A percentile compares a stretch with the other conserved stretches of the same genome.
These are phyloP conservation scores for Lachancea waltii DNA, from an alignment of 805 yeast genomes.

Conservation along the genomic window DNA sequence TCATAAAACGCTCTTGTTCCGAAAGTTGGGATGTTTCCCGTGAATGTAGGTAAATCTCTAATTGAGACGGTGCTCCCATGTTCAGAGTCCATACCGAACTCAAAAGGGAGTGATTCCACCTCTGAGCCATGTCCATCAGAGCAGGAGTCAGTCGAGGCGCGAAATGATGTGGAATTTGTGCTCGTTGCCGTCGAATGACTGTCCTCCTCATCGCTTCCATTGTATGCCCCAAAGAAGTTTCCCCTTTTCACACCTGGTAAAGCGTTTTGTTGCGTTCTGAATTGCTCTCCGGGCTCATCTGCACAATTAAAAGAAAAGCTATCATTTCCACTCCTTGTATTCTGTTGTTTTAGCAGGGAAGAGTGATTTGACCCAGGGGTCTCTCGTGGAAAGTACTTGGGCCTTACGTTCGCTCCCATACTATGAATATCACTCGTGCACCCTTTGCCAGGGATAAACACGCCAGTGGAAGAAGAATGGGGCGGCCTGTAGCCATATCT, in stretches of 20 bases:
- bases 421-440: no score
- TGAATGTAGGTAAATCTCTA: conserved; percentile 14
- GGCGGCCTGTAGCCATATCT: no score
- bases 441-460: no score
- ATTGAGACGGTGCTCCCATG: conserved; percentile 22
- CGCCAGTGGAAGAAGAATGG: no score
- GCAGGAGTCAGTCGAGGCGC: conserved; percentile 1
- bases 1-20: background rate
- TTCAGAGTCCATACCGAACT: conserved; percentile 29
- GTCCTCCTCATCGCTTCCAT: conserved; percentile 17
- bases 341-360: no score
- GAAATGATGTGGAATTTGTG: conserved; percentile 9
- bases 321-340: no score
- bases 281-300: background rate
- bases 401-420: no score
- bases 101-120: conserved; percentile 28
- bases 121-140: conserved; percentile 9
- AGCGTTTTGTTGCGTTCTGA: background rate
- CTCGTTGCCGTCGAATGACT: conserved; percentile 5
- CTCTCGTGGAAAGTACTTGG: no score
- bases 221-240: conserved; percentile 16
- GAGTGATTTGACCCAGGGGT: no score
- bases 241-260: conserved; percentile 9
- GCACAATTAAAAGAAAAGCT: no score
- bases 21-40: conserved; percentile 3